Base-by-base conservation (phyloP, 2,329 filamentous ascomycete species). In the Phaeosphaeriaceae sp. region DNA sequence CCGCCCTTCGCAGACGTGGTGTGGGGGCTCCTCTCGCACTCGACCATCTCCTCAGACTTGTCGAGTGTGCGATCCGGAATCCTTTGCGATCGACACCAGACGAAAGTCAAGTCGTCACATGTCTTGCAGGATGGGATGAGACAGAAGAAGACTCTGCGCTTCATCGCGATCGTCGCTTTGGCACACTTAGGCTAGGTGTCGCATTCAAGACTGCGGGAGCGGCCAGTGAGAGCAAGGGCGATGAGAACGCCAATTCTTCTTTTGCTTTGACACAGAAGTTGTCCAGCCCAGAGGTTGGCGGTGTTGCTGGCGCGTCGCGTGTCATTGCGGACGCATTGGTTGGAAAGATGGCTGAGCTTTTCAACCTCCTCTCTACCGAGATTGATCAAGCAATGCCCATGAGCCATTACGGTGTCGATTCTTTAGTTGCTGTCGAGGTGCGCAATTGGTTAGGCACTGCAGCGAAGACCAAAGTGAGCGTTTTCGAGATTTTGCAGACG, bases 381-480 rank as follows among this genome's bases (percentile, higher is more conserved):
- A 52, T 72, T 13, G 69, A 72, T 22, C 23, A 56, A 0, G n/a
- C 4, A 0, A 40, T 58, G 7, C 35, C 60, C 1, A 35, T 72
- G 42, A 57, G 60, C 13, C 40, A 54, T 2, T 69, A 62, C 19
- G 70, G 71, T 0, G 58, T 69, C 0, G 73, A 74, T 49, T 72
- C 67, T 0, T 56, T 75, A 0, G 58, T 73, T 1, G 71, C 71
- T 0, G 59, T 73, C 1, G 72, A 75, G 52, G 35, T 75, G 9
- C 59, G 59, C 24, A 68, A 65, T 22, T 71, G 71, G 71, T 40
- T 70, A 1, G 9, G 32, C 4, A 59, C 60, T 10, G 66, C 71
- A 48, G 54, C 66, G 5, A 47, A 55, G 47, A 63, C 58, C 0
- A 22, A 24, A 1, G 54, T 72, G 28, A 51, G 61, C 11, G 49